Conservation (phyloP, 805 yeast species). For the Teunomyces atbi region DNA sequence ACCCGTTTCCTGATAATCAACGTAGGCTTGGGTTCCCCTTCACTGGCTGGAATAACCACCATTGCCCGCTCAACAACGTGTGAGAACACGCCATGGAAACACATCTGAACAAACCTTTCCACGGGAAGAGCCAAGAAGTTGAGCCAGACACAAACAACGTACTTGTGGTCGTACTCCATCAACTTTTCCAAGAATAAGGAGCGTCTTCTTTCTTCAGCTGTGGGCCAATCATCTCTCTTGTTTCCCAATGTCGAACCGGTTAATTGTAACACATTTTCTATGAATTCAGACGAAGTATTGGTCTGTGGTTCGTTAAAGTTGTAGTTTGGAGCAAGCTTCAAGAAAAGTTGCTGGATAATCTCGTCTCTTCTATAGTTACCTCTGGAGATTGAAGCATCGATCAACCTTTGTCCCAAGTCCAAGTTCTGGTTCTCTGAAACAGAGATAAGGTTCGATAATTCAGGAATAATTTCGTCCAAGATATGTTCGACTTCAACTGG, state of each 20-base stretch:
- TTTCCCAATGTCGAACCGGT: slow-evolving; percentile 75
- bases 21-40: slow-evolving; percentile 42
- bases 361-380: slow-evolving; percentile 59
- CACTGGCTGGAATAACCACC: slow-evolving; percentile 48
- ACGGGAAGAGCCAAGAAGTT: slow-evolving; percentile 58
- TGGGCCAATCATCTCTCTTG: slow-evolving; percentile 87
- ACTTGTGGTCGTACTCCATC: slow-evolving; percentile 62
- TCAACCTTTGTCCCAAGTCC: slow-evolving; percentile 64
- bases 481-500: slow-evolving; percentile 61
- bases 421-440: slow-evolving; percentile 57
- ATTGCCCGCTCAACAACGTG: slow-evolving; percentile 72
- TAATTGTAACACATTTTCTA: slow-evolving; percentile 67
- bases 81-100: slow-evolving; percentile 86
- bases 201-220: slow-evolving; percentile 82
- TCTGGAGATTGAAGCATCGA: slow-evolving; percentile 62
- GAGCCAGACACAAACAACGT: slow-evolving; percentile 57
- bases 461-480: slow-evolving; percentile 64
- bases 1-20: slow-evolving; percentile 62
- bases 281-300: slow-evolving; percentile 43
- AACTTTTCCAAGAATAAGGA: slow-evolving; percentile 71
- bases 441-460: slow-evolving; percentile 53
- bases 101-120: slow-evolving; percentile 69
- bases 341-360: slow-evolving; percentile 48
- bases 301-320: slow-evolving; percentile 17
- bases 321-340: slow-evolving; percentile 42